Conservation (phyloP, 2,329 filamentous ascomycete species). For the Fusarium sp. region DNA sequence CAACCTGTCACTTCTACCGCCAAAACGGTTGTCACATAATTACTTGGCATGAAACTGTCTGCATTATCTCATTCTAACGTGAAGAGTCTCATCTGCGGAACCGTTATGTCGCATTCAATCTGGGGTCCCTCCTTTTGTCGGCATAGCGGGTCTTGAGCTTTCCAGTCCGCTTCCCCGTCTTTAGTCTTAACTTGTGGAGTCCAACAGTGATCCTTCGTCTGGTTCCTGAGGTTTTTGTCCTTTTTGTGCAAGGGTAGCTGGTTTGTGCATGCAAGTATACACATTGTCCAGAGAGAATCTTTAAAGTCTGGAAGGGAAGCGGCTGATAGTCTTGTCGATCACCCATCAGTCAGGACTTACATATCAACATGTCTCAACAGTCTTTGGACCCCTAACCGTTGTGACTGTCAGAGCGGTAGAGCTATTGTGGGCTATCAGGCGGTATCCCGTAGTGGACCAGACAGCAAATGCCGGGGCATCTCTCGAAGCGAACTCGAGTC, state of each 20-base stretch:
- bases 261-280: background rate
- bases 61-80: background rate
- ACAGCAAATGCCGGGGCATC: background rate
- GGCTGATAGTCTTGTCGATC: background rate
- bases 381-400: background rate
- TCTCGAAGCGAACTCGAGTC: background rate
- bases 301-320: background rate
- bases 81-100: background rate
- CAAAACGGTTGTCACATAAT: background rate
- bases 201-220: background rate
- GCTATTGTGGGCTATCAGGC: background rate
- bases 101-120: slow-evolving; percentile 2
- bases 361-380: background rate
- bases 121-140: background rate
- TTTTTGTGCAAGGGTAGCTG: background rate
- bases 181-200: background rate
- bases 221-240: background rate
- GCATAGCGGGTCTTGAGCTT: background rate
- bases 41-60: background rate
- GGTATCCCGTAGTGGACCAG: background rate
- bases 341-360: background rate
- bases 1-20: background rate
- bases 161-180: background rate
- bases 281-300: too few species aligned
- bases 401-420: background rate